phyloP scores from a whole-genome alignment of 305 asterid genomes.

The Fraxinus paxiana region DNA sequence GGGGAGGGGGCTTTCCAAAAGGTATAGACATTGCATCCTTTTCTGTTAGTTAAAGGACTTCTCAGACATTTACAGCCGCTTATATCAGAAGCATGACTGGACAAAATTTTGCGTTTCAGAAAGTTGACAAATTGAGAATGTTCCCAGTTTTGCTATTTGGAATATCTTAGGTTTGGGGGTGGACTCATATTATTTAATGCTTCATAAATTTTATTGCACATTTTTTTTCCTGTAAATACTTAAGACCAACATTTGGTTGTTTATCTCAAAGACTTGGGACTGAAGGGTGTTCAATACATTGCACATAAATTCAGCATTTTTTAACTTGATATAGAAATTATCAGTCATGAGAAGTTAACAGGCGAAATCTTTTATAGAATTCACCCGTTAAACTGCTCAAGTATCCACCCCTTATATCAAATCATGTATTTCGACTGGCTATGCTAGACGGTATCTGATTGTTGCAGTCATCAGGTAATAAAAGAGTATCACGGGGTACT shows the following conservation, averaged over 20 bases:
- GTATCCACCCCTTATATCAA: not conserved
- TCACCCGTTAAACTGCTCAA: not conserved
- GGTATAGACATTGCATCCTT: constrained; percentile 41
- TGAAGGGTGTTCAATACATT: not conserved
- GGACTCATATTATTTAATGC: not conserved
- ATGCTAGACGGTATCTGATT: constrained; percentile 16
- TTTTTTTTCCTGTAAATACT: constrained; percentile 7
- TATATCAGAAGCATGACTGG: not conserved
- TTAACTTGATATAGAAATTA: not conserved
- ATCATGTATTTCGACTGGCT: constrained; percentile 9
- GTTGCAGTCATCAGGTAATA: constrained; percentile 57
- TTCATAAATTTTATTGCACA: not conserved
- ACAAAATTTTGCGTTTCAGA: not conserved
- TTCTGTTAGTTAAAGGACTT: constrained; percentile 9
- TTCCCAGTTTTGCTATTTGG: not conserved
- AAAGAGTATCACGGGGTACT: constrained; percentile 84
- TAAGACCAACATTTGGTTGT: not conserved
- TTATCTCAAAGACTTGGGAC: constrained; percentile 3
- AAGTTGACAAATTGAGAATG: not conserved
- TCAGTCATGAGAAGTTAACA: not conserved
- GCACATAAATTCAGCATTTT: not conserved
- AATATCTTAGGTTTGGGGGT: not conserved
- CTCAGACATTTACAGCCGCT: not conserved
- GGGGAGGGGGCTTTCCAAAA: constrained; percentile 96
- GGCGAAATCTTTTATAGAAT: not conserved